phyloP scores from a whole-genome alignment of 176 grass and related monocot genomes.

The Oryza glumipatula region DNA sequence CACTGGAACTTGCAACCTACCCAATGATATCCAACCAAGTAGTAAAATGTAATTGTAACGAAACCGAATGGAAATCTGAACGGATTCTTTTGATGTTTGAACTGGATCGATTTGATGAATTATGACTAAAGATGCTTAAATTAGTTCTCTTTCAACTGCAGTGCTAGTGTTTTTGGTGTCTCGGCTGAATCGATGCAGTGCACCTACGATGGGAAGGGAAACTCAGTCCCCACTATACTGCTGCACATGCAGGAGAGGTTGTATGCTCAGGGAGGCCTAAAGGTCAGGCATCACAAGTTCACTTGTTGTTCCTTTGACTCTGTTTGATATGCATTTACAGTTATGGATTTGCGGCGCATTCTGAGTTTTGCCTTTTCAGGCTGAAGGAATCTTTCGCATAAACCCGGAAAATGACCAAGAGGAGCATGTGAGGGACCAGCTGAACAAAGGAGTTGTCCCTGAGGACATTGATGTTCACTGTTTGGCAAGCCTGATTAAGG shows the following conservation, averaged over 20 bases:
- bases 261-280: slow-evolving; percentile 79
- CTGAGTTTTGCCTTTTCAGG: slow-evolving; percentile 38
- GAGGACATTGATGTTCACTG: slow-evolving; percentile 93
- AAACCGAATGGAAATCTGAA: background rate
- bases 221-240: slow-evolving; percentile 90
- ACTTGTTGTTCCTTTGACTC: background rate
- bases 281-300: slow-evolving; percentile 46
- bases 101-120: background rate
- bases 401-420: slow-evolving; percentile 94
- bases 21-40: background rate
- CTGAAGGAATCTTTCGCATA: slow-evolving; percentile 93
- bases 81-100: background rate
- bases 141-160: slow-evolving; percentile 8
- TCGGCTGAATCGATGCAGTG: slow-evolving; percentile 96
- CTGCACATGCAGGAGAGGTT: slow-evolving; percentile 87
- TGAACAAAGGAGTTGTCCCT: slow-evolving; percentile 81
- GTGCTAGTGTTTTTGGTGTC: slow-evolving; percentile 86
- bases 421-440: slow-evolving; percentile 76
- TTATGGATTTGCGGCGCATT: background rate
- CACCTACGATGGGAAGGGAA: slow-evolving; percentile 73
- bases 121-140: background rate
- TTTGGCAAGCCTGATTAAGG: slow-evolving; percentile 93
- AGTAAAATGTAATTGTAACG: background rate
- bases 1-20: background rate
- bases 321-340: background rate